A percentile compares a stretch with the other conserved stretches of the same genome.
Evolutionary conservation across 1,284 basidiomycete species (phyloP).

Genomic region (Leucoagaricus sp.): DNA sequence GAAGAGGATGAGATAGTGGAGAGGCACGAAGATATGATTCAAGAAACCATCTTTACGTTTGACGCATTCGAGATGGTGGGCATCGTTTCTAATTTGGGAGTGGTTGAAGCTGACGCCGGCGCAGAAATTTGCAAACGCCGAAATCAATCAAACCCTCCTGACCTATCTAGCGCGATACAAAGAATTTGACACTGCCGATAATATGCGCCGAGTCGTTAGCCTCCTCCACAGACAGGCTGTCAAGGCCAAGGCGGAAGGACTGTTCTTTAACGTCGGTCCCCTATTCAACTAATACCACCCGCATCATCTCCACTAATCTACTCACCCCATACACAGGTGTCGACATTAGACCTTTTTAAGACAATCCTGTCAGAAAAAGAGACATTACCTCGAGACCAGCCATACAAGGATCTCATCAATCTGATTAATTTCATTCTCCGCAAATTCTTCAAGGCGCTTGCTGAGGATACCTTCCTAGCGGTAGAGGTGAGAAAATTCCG

Average conservation of each 20-base stretch:
- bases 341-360: conserved; percentile 84
- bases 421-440: conserved; percentile 85
- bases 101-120: background rate
- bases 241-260: conserved; percentile 84
- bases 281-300: no score
- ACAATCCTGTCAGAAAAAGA: conserved; percentile 77
- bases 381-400: conserved; percentile 72
- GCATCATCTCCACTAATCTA: conserved; percentile 17
- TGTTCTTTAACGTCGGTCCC: conserved; percentile 82
- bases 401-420: conserved; percentile 81
- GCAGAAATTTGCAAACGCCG: conserved; percentile 83
- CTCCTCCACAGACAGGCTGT: conserved; percentile 89
- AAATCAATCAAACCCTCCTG: conserved; percentile 81
- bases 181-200: conserved; percentile 77
- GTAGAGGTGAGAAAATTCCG: conserved; percentile 62
- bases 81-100: conserved; percentile 11
- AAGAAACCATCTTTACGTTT: conserved; percentile 89
- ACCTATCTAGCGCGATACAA: conserved; percentile 80
- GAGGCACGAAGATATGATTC: conserved; percentile 62
- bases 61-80: conserved; percentile 85
- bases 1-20: conserved; percentile 55
- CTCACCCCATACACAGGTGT: conserved; percentile 57
- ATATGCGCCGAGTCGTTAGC: conserved; percentile 84
- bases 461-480: conserved; percentile 80
- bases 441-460: conserved; percentile 88